Conservation (phyloP, 2,329 filamentous ascomycete species). For the Amauroascus niger region DNA sequence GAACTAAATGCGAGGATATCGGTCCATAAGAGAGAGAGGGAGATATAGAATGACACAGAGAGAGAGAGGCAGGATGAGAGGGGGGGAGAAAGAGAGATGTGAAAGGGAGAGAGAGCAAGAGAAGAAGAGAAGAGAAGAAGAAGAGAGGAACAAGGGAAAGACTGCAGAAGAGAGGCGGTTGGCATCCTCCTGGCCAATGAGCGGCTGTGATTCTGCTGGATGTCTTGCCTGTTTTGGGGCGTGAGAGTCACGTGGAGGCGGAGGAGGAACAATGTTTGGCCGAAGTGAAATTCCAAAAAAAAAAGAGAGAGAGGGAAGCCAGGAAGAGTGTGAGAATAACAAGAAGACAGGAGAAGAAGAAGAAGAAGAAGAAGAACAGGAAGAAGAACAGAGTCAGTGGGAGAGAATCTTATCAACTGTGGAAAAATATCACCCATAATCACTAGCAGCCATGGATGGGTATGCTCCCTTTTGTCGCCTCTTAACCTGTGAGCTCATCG, state of each 20-base stretch:
- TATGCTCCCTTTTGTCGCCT: conserved; percentile 19
- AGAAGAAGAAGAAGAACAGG: neutral
- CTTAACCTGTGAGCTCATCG: neutral
- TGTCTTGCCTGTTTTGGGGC: neutral
- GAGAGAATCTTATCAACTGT: neutral
- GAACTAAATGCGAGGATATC: neutral
- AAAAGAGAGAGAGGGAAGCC: neutral
- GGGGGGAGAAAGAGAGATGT: neutral
- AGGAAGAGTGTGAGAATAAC: neutral
- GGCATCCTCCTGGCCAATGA: conserved; percentile 1
- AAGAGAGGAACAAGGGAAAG: neutral
- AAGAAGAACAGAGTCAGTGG: neutral
- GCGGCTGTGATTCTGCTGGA: neutral
- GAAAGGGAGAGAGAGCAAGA: neutral
- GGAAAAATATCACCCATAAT: neutral
- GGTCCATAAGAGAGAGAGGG: neutral
- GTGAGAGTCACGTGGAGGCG: neutral
- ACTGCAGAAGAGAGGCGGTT: neutral
- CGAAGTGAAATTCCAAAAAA: neutral
- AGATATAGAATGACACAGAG: neutral
- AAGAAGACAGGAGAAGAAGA: neutral
- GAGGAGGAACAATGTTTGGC: neutral
- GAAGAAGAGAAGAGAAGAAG: neutral
- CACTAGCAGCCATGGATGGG: conserved; percentile 30
- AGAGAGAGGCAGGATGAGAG: neutral